phyloP scores from a whole-genome alignment of 1,284 basidiomycete species.

The Ustilago trichophora region DNA sequence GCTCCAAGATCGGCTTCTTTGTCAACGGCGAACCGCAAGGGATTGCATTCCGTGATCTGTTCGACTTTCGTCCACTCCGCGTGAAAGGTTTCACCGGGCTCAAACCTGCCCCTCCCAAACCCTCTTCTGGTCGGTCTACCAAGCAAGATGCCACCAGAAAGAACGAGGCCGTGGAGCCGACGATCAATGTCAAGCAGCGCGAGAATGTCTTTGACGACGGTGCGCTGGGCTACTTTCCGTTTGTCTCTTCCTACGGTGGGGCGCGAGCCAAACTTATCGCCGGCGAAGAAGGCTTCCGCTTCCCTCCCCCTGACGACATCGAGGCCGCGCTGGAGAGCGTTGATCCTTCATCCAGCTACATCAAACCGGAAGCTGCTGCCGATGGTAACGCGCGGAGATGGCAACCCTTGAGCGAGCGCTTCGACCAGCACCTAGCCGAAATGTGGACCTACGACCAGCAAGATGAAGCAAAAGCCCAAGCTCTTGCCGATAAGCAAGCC shows the following conservation, averaged over 20 bases:
- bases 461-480: conserved; percentile 48
- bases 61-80: conserved; percentile 84
- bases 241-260: conserved; percentile 90
- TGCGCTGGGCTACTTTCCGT: conserved; percentile 91
- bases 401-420: conserved; percentile 44
- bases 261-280: conserved; percentile 86
- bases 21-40: conserved; percentile 89
- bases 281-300: conserved; percentile 77
- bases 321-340: conserved; percentile 39
- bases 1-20: conserved; percentile 86
- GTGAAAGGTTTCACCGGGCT: conserved; percentile 27
- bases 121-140: conserved; percentile 4
- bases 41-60: conserved; percentile 85
- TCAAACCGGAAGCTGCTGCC: background rate
- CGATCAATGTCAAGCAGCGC: conserved; percentile 58
- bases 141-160: too few relatives aligned
- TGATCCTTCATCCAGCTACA: background rate
- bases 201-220: conserved; percentile 92
- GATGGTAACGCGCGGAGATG: conserved; percentile 6
- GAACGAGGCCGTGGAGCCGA: conserved; percentile 20
- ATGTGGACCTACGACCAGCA: conserved; percentile 49
- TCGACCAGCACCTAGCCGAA: conserved; percentile 48
- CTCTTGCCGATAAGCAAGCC: conserved; percentile 15
- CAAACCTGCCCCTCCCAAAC: conserved; percentile 10
- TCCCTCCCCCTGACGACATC: conserved; percentile 71